These are phyloP conservation scores for Globisporangium canariense DNA, from an alignment of 352 stramenopile genomes.

Conservation along the genomic window DNA sequence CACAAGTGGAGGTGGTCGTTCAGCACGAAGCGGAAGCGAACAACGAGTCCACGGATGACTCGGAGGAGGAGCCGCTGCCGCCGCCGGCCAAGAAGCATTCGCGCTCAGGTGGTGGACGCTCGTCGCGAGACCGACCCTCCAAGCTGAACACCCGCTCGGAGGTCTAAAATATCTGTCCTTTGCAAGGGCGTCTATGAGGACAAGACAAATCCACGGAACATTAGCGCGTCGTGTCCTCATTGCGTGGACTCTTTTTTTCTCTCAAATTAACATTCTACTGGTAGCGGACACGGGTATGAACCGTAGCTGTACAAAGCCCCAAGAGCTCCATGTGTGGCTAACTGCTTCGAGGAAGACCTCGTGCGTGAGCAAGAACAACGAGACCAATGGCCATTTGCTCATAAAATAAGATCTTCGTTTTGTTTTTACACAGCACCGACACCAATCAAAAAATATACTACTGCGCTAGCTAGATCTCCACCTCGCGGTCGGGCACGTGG, in stretches of 20 bases:
- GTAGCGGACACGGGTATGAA: not conserved
- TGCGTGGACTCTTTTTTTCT: not conserved
- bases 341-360: not conserved
- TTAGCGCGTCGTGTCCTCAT: not conserved
- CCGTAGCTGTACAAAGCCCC: not conserved
- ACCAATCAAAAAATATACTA: constrained; percentile 7
- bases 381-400: not conserved
- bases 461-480: constrained; percentile 53
- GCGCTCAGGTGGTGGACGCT: not conserved
- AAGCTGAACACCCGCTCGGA: constrained; percentile 3
- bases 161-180: not conserved
- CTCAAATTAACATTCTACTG: not conserved
- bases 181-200: not conserved
- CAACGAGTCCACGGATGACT: not conserved
- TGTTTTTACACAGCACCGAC: not conserved
- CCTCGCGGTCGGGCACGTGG: constrained; percentile 35
- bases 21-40: not conserved
- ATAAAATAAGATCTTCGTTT: constrained; percentile 11
- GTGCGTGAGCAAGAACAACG: too few relatives aligned
- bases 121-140: not conserved
- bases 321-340: not conserved
- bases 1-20: not conserved
- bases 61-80: not conserved
- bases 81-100: not conserved
- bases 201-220: not conserved